Base-by-base conservation (phyloP, 352 stramenopile genomes). In the Halophytophthora polymorphica region DNA sequence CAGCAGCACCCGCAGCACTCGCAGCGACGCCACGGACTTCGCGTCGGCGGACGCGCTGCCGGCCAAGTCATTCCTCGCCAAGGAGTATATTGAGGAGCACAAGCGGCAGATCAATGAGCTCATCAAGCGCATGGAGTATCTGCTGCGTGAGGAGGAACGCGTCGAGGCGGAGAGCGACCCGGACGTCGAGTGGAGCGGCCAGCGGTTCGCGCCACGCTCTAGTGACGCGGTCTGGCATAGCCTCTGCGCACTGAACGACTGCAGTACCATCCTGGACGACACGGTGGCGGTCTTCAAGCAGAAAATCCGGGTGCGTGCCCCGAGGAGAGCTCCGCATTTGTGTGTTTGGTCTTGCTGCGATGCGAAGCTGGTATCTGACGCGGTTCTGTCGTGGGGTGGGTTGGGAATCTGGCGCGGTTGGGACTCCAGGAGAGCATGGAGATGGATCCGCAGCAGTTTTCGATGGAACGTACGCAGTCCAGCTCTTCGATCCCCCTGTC, bases 211-310 rank as follows among this genome's bases (percentile, higher is more conserved):
- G 13, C 42, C 54, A 19, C 58, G 87, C 12, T 66, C 69, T 33
- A 52, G 69, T 19, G 60, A 87, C 29, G 83, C 66, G 0, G 64
- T 88, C 11, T 90, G 80, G 77, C 77, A 80, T 25, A 86, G 86
- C 44, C 56, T 90, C 14, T 64, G 58, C 38, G 70, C 73, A 31
- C 61, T 90, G 1, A 58, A 80, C n/a, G 75, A 90, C 59, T 88
- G 73, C 49, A 56, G 61, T 33, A 19, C 50, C 25, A 45, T 74
- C 17, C 46, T 88, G 45, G 58, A 67, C 6, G 59, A 66, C 11
- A 71, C 69, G 14, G 49, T 73, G 14, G 52, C 60, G 28, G 43
- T 75, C 25, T 83, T 88, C 35, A 67, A 73, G 55, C 71, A 86
- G 28, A 84, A 87, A 55, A 78, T 90, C 10, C 63, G 53, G 46